A percentile compares a stretch with the other conserved stretches of the same genome.
These are phyloP conservation scores for Areca catechu DNA, from an alignment of 176 grass and related monocot species.

Conservation along the genomic window DNA sequence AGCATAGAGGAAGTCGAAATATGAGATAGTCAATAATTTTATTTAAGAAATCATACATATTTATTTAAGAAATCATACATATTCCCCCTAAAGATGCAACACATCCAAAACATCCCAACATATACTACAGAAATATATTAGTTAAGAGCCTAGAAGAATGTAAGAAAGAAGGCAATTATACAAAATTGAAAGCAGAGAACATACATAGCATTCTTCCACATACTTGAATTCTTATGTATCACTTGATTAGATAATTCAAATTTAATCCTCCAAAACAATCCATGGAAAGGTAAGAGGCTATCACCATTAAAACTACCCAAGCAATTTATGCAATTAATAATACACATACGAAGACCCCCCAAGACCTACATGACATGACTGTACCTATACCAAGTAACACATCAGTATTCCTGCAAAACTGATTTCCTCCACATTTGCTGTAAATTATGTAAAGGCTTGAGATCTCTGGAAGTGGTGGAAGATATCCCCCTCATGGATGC, in stretches of 20 bases:
- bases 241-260: background rate
- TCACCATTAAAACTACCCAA: background rate
- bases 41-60: no score
- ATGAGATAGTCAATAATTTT: no score
- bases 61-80: no score
- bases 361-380: background rate
- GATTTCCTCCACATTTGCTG: slow-evolving; percentile 9
- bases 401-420: slow-evolving; percentile 15
- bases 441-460: background rate
- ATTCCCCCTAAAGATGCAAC: no score
- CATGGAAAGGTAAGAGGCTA: slow-evolving; percentile 5
- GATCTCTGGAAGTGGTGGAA: background rate
- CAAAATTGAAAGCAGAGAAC: no score
- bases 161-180: no score
- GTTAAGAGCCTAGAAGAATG: no score
- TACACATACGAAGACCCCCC: background rate
- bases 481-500: background rate
- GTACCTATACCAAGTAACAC: slow-evolving; percentile 1
- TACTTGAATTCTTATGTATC: no score
- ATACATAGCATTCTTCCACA: no score
- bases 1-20: no score
- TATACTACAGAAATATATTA: no score
- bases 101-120: no score
- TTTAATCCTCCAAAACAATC: background rate
- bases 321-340: slow-evolving; percentile 8